Evolutionary conservation across 371 early-diverging fungal genomes (phyloP).

Genomic region (Apophysomyces trapeziformis): DNA sequence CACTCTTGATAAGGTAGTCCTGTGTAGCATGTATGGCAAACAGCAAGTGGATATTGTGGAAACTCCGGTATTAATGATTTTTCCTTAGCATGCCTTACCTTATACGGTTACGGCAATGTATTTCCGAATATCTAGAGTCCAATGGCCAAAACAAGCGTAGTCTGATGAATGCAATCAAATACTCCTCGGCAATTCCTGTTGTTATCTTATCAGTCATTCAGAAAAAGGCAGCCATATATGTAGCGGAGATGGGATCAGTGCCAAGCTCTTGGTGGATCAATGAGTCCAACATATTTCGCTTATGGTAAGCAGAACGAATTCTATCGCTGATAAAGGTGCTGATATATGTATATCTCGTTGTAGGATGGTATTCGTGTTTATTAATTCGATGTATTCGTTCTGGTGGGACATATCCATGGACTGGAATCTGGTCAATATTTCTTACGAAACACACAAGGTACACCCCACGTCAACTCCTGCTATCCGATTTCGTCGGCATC

Average conservation of each 20-base stretch:
- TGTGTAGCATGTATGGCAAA: constrained; percentile 5
- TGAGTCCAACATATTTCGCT: constrained; percentile 41
- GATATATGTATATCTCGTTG: neutral
- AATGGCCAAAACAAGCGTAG: constrained; percentile 61
- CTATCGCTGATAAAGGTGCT: no score
- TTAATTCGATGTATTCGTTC: constrained; percentile 91
- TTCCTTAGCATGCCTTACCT: constrained; percentile 75
- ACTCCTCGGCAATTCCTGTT: constrained; percentile 82
- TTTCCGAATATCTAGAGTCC: constrained; percentile 71
- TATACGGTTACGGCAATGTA: constrained; percentile 87
- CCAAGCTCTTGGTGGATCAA: constrained; percentile 47
- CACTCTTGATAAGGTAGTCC: constrained; percentile 63
- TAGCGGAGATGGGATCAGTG: constrained; percentile 37
- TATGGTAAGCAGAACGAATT: constrained; percentile 35
- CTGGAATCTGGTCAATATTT: constrained; percentile 73
- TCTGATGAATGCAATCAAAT: constrained; percentile 87
- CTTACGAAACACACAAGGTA: constrained; percentile 18
- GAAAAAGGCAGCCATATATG: constrained; percentile 49
- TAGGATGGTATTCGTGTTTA: constrained; percentile 77
- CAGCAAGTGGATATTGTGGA: neutral
- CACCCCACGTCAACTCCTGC: constrained; percentile 26
- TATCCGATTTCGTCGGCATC: constrained; percentile 59
- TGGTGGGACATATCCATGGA: constrained; percentile 96
- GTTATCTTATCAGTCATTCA: constrained; percentile 75
- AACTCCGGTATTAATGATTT: neutral